phyloP scores from a whole-genome alignment of 768 basidiomycete species.

The Panellus pusillus region DNA sequence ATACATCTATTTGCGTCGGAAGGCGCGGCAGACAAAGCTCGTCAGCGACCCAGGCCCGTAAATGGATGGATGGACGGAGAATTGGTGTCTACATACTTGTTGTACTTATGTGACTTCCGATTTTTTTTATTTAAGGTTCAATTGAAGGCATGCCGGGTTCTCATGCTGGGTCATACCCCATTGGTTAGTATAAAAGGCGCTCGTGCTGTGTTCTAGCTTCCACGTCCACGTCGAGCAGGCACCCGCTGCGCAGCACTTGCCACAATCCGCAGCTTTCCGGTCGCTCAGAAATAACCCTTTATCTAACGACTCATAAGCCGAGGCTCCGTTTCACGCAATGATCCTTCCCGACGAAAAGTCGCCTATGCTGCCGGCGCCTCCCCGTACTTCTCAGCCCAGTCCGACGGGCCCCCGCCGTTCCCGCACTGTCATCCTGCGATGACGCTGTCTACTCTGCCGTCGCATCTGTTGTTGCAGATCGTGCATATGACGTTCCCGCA shows the following conservation, averaged over 20 bases:
- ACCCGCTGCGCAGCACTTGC: conserved; percentile 3
- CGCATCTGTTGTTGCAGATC: conserved; percentile 68
- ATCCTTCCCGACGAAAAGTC: conserved; percentile 20
- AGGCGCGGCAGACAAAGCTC: conserved; percentile 52
- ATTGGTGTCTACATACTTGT: too few relatives aligned
- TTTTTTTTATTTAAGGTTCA: too few relatives aligned
- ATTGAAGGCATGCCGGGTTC: too few relatives aligned
- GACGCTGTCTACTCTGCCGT: conserved; percentile 43
- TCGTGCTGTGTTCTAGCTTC: too few relatives aligned
- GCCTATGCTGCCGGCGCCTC: conserved; percentile 14
- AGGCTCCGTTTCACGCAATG: conserved; percentile 7
- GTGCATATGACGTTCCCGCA: conserved; percentile 66
- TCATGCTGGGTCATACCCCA: too few relatives aligned
- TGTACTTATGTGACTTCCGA: too few relatives aligned
- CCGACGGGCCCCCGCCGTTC: conserved; percentile 26
- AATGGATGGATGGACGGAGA: too few relatives aligned
- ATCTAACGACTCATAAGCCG: conserved; percentile 11
- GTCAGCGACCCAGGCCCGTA: too few relatives aligned
- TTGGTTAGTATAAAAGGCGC: too few relatives aligned
- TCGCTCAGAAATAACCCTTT: conserved; percentile 12
- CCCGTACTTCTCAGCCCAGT: conserved; percentile 8
- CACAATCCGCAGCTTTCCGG: conserved; percentile 8
- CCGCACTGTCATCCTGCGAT: conserved; percentile 13
- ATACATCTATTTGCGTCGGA: conserved; percentile 65
- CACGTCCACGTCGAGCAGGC: too few relatives aligned